These are phyloP conservation scores for Gaeumannomyces tritici DNA, from an alignment of 2,329 filamentous ascomycete species.

Conservation along the genomic window DNA sequence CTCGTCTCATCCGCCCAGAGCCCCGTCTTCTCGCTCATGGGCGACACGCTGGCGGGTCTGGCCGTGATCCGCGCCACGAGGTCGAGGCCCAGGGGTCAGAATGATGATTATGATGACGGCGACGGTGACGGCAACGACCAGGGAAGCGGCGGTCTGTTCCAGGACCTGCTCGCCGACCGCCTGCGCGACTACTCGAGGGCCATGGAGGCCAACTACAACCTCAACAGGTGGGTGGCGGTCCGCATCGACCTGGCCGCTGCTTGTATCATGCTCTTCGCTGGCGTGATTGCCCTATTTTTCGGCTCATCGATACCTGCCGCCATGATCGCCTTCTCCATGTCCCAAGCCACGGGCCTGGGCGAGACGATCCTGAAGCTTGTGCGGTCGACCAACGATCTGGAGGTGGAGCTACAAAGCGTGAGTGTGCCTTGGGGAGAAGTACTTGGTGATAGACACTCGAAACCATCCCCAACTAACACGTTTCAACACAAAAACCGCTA, in stretches of 20 bases:
- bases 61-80: conserved; percentile 49
- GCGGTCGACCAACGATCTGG: conserved; percentile 44
- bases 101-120: not conserved
- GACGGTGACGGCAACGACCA: not conserved
- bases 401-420: conserved; percentile 46
- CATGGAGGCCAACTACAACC: conserved; percentile 40
- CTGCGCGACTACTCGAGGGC: conserved; percentile 19
- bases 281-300: conserved; percentile 70
- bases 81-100: conserved; percentile 14
- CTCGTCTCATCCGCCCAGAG: conserved; percentile 31
- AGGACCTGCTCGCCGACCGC: conserved; percentile 17
- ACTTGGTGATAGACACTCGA: no score
- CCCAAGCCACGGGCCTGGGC: conserved; percentile 44
- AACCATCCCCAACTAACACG: not conserved
- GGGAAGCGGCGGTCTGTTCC: conserved; percentile 15
- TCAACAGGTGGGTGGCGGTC: conserved; percentile 84
- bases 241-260: conserved; percentile 80
- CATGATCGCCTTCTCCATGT: conserved; percentile 33
- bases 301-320: conserved; percentile 56
- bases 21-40: conserved; percentile 47
- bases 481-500: not conserved
- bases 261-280: conserved; percentile 79
- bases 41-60: conserved; percentile 21
- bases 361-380: conserved; percentile 41
- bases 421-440: conserved; percentile 13